Base-by-base conservation (phyloP, 805 yeast species). In the Candida rishiriensis region DNA sequence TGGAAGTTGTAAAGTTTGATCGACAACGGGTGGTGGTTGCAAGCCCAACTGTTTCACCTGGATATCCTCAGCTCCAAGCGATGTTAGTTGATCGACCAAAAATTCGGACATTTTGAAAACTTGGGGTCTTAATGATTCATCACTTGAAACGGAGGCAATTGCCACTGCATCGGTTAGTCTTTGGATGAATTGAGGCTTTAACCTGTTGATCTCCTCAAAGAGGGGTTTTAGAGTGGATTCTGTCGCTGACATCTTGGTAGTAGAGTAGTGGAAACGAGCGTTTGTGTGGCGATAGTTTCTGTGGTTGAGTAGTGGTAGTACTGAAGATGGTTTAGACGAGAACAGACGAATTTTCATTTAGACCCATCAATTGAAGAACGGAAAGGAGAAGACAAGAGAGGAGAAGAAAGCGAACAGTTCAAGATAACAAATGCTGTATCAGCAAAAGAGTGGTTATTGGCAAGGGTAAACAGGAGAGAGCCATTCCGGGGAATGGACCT, bases 111-210 rank as follows among this genome's bases (percentile, higher is more conserved):
- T 93, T 61, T 81, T 83, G 49, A 88, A 82, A 38, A 93, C 98
- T 61, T 84, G 73, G 28, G 95, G 93, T 67, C 99, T 85, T 54
- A 88, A 76, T 11, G 81, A 65, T 60, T 89, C 95, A 62, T 93
- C 99, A 34, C 88, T 81, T 5, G 97, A 89, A 38, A 93, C 98
- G 10, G 97, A 90, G 39, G 96, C 95, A 55, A 91, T 93, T 47
- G 88, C 85, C 38, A 93, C 89, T n/a, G 97, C 97, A 40, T 83
- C 73, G 36, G 81, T 66, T 48, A 93, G 75, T 54, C 95, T 73
- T 43, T 76, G 69, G 54, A 86, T 79, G 71, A 85, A 90, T 49
- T 73, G 66, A 7, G 90, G 85, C 66, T 87, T 82, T 61, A 87
- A 77, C 55, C 78, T 83, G 53, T 83, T 86, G 53, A 88, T 83